Percentiles rank a stretch among this genome's conserved stretches.
Evolutionary conservation across 2,329 filamentous ascomycete genomes (phyloP).

Genomic region (Trichophyton verrucosum): DNA sequence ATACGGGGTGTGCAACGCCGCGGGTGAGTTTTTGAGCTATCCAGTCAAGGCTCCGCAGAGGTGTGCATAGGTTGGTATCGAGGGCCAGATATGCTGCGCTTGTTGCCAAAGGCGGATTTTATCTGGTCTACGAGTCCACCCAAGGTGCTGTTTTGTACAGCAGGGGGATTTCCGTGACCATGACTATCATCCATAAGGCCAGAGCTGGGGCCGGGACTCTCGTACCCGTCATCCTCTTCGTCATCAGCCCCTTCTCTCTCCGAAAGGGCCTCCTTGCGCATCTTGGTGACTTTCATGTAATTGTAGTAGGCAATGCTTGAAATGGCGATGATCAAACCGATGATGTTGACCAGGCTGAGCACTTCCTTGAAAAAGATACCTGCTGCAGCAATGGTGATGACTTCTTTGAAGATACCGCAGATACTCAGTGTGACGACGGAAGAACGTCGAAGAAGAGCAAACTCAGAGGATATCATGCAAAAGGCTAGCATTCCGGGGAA

Average conservation of each 20-base stretch:
- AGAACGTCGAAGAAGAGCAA: conserved; percentile 85
- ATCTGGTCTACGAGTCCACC: background rate
- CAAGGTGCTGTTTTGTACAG: background rate
- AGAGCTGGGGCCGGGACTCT: background rate
- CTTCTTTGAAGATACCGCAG: conserved; percentile 97
- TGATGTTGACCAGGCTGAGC: conserved; percentile 75
- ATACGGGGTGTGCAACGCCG: background rate
- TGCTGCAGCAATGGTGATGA: conserved; percentile 84
- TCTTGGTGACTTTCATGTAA: conserved; percentile 82
- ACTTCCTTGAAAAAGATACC: conserved; percentile 79
- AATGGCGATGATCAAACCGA: conserved; percentile 79
- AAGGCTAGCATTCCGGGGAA: conserved; percentile 90
- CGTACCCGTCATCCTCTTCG: background rate
- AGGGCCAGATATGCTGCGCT: background rate
- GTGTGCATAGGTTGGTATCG: background rate
- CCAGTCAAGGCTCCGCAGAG: background rate
- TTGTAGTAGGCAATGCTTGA: conserved; percentile 81
- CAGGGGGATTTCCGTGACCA: background rate
- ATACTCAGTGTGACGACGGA: conserved; percentile 93
- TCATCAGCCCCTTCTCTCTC: conserved; percentile 16
- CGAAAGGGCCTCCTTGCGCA: conserved; percentile 61
- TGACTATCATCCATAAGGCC: background rate
- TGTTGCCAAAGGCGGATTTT: background rate
- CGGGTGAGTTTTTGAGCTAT: background rate
- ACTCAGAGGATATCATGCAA: conserved; percentile 92